Evolutionary conservation across 2,329 filamentous ascomycete genomes (phyloP).

Genomic region (Fusarium tanahbumbuense): DNA sequence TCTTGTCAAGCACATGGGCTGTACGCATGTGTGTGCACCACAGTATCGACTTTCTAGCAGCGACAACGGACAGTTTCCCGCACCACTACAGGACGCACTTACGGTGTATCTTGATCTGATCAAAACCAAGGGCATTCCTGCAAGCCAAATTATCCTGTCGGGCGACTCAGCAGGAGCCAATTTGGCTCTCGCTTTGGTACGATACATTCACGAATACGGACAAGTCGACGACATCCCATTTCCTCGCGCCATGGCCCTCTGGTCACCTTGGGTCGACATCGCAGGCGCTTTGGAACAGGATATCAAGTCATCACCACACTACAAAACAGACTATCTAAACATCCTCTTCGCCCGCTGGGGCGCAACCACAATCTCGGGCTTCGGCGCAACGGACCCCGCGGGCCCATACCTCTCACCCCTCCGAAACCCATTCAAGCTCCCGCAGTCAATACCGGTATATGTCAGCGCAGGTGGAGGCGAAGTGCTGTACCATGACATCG

Average conservation of each 20-base stretch:
- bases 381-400: conserved; percentile 22
- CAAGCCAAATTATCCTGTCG: conserved; percentile 29
- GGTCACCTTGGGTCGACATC: conserved; percentile 41
- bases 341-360: conserved; percentile 37
- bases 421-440: conserved; percentile 29
- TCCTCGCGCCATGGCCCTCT: conserved; percentile 31
- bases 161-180: conserved; percentile 40
- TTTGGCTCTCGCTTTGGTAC: conserved; percentile 27
- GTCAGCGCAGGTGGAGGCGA: conserved; percentile 34
- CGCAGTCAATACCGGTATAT: conserved; percentile 19
- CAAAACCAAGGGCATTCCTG: conserved; percentile 22
- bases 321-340: conserved; percentile 40
- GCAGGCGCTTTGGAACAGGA: conserved; percentile 34
- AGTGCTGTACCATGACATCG: conserved; percentile 36
- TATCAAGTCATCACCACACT: conserved; percentile 28
- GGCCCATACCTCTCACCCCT: conserved; percentile 35
- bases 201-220: conserved; percentile 37
- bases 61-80: conserved; percentile 31
- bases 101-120: conserved; percentile 31
- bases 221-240: conserved; percentile 24
- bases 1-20: conserved; percentile 31
- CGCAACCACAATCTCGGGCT: conserved; percentile 29
- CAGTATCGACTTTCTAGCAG: conserved; percentile 39
- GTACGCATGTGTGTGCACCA: conserved; percentile 40
- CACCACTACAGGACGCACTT: conserved; percentile 37